Percentiles rank a stretch among this genome's conserved stretches.
Conservation (phyloP, 306 rosid species). For the Senna siamea region DNA sequence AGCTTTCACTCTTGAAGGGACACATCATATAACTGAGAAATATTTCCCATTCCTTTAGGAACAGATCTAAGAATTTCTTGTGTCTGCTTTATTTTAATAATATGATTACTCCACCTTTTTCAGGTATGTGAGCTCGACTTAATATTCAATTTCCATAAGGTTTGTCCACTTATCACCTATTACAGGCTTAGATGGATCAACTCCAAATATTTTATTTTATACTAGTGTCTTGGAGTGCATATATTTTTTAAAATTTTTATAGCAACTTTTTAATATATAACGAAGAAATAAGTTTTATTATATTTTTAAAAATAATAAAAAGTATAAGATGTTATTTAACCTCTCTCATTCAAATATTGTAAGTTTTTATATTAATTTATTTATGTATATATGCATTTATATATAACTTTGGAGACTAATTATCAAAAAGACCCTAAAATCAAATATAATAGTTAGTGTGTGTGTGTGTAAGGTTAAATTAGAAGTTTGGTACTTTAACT, state of each 20-base stretch:
- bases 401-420: too few relatives aligned
- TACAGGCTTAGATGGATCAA: constrained; percentile 9
- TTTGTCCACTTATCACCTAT: constrained; percentile 27
- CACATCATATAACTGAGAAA: neutral
- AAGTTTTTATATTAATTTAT: too few relatives aligned
- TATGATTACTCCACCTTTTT: constrained; percentile 21
- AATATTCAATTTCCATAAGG: constrained; percentile 95
- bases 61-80: neutral
- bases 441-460: too few relatives aligned
- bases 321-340: too few relatives aligned
- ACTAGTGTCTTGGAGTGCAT: too few relatives aligned
- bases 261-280: too few relatives aligned
- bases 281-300: too few relatives aligned
- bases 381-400: too few relatives aligned
- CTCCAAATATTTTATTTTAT: neutral
- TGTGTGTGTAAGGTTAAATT: constrained; percentile 1
- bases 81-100: constrained; percentile 12
- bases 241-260: too few relatives aligned
- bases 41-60: neutral
- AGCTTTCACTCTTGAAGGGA: constrained; percentile 30
- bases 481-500: neutral
- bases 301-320: too few relatives aligned
- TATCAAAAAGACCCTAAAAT: too few relatives aligned
- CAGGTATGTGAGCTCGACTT: constrained; percentile 88
- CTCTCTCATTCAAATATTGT: too few relatives aligned